Conservation (phyloP, 106 monocot genomes). For the Dactylorhiza incarnata region DNA sequence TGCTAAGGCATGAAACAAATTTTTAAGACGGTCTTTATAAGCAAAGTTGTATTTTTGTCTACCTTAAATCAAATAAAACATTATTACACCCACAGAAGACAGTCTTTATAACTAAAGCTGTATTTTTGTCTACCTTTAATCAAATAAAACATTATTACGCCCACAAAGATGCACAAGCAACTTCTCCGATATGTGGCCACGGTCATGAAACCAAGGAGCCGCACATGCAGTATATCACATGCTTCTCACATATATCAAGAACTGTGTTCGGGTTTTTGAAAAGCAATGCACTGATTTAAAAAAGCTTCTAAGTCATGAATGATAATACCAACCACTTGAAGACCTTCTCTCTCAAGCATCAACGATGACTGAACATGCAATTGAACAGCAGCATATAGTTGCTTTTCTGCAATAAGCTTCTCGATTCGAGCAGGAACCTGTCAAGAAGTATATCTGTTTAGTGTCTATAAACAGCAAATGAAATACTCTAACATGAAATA, state of each 20-base stretch:
- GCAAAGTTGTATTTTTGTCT: not conserved
- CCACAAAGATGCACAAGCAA: not conserved
- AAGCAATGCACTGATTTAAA: not conserved
- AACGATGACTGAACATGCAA: constrained; percentile 83
- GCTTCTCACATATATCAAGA: not conserved
- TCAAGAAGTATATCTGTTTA: not conserved
- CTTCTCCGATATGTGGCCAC: not conserved
- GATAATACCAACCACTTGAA: constrained; percentile 81
- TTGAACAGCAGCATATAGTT: constrained; percentile 96
- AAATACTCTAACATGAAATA: not conserved
- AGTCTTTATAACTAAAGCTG: not conserved
- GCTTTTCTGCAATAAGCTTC: constrained; percentile 77
- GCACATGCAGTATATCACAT: not conserved
- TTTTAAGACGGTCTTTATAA: not conserved
- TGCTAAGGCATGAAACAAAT: not conserved
- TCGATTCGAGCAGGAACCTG: constrained; percentile 96
- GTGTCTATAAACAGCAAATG: not conserved
- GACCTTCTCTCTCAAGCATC: constrained; percentile 96
- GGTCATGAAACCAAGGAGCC: not conserved
- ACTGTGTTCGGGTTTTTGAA: not conserved
- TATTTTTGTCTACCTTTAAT: not conserved
- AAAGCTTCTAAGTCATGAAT: not conserved
- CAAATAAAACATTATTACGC: not conserved
- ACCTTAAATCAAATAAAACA: not conserved
- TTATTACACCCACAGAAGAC: not conserved